Conservation (phyloP, 2,329 filamentous ascomycete genomes). For the Rhynchosporium secalis region DNA sequence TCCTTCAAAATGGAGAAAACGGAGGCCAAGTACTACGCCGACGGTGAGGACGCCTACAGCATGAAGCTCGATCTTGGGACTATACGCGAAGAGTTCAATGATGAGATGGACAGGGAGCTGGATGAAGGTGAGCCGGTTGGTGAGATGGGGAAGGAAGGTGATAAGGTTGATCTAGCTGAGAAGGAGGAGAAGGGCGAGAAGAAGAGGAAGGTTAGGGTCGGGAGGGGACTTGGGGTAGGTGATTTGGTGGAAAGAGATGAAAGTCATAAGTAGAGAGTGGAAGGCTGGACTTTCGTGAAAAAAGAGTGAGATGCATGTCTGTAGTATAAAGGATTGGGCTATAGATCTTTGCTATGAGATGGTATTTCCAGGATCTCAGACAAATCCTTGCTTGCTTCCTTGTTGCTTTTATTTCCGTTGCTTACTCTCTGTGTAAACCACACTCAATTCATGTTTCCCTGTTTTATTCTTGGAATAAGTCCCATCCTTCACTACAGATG, state of each 20-base stretch:
- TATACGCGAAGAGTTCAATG: constrained; percentile 53
- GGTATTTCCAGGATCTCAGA: neutral
- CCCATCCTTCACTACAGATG: too few species aligned
- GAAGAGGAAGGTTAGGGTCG: constrained; percentile 84
- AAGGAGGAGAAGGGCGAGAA: constrained; percentile 52
- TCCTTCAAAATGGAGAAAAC: constrained; percentile 86
- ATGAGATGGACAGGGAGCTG: constrained; percentile 48
- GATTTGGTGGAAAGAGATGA: constrained; percentile 74
- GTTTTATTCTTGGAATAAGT: too few species aligned
- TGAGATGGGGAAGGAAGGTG: constrained; percentile 51
- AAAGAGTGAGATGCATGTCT: constrained; percentile 12
- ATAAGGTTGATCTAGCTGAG: constrained; percentile 44
- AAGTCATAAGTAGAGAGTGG: constrained; percentile 44
- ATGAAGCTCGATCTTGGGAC: constrained; percentile 83
- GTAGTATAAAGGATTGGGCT: constrained; percentile 25
- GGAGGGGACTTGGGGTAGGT: constrained; percentile 74
- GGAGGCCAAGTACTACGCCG: constrained; percentile 91
- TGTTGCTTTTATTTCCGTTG: neutral
- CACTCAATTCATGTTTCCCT: too few species aligned
- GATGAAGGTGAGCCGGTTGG: constrained; percentile 74
- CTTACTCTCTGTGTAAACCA: neutral
- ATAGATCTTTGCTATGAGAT: constrained; percentile 16
- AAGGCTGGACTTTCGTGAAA: neutral
- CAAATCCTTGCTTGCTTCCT: neutral
- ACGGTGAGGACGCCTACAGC: constrained; percentile 92